phyloP scores from a whole-genome alignment of 352 stramenopile genomes.

The Pythium apleroticum region DNA sequence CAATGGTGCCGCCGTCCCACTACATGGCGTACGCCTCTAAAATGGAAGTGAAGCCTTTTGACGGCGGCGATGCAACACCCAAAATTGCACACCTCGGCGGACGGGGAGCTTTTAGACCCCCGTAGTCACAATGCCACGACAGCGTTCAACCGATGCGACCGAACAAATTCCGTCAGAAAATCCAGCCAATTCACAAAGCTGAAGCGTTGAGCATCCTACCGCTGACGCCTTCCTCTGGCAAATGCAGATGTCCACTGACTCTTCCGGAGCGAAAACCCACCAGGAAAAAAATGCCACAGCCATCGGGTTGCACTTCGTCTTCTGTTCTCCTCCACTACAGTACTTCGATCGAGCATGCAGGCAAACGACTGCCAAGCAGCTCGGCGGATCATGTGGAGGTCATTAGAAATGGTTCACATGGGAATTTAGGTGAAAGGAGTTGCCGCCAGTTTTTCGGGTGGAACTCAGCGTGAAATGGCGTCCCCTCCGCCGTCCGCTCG shows the following conservation, averaged over 20 bases:
- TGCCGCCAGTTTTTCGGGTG: not conserved
- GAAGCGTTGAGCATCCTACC: not conserved
- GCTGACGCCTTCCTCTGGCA: not conserved
- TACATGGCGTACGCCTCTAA: not conserved
- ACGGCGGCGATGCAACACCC: not conserved
- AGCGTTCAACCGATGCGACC: not conserved
- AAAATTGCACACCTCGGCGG: not conserved
- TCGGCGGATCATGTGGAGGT: not conserved
- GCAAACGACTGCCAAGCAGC: too few species aligned
- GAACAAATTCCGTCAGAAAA: not conserved
- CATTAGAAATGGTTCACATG: not conserved
- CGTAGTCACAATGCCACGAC: not conserved
- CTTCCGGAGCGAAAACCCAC: not conserved
- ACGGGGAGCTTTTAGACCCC: not conserved
- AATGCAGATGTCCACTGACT: constrained; percentile 5
- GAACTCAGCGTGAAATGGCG: not conserved
- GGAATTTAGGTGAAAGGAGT: not conserved
- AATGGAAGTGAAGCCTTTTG: not conserved
- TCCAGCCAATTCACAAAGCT: not conserved
- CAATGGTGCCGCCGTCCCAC: not conserved
- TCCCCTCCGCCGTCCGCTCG: not conserved
- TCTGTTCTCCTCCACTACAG: not conserved
- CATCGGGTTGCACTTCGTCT: not conserved
- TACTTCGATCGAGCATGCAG: not conserved
- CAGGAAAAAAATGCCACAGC: not conserved